Evolutionary conservation across 148 eudicot genomes (phyloP).

Genomic region (Rhododendron griersonianum): DNA sequence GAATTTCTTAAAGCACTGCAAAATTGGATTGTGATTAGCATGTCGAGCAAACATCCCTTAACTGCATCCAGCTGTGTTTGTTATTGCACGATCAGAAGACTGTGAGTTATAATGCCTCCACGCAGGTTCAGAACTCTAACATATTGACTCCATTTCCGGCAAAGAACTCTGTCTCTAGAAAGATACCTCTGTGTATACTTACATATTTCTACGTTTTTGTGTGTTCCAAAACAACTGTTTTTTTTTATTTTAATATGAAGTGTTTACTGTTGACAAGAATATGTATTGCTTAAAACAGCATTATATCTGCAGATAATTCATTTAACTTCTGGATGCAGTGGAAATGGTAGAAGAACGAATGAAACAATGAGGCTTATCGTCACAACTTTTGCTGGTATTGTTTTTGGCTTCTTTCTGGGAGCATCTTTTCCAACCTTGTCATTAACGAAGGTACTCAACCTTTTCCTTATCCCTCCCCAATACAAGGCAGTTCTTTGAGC

Average conservation of each 20-base stretch:
- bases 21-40: slow-evolving; percentile 14
- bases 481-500: background rate
- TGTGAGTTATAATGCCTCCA: slow-evolving; percentile 13
- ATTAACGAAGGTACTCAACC: slow-evolving; percentile 43
- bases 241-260: background rate
- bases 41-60: slow-evolving; percentile 17
- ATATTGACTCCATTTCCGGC: background rate
- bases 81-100: slow-evolving; percentile 8
- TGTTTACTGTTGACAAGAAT: background rate
- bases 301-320: background rate
- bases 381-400: slow-evolving; percentile 50
- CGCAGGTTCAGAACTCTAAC: slow-evolving; percentile 29
- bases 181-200: background rate
- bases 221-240: background rate
- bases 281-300: background rate
- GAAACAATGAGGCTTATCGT: slow-evolving; percentile 53
- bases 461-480: background rate
- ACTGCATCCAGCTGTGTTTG: slow-evolving; percentile 13
- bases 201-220: background rate
- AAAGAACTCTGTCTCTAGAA: no score
- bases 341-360: slow-evolving; percentile 33
- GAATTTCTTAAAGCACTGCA: background rate
- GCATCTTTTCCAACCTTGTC: slow-evolving; percentile 53
- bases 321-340: slow-evolving; percentile 23
- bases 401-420: slow-evolving; percentile 74